Evolutionary conservation across 805 yeast genomes (phyloP).

Genomic region (Sporopachydermia lactativora): DNA sequence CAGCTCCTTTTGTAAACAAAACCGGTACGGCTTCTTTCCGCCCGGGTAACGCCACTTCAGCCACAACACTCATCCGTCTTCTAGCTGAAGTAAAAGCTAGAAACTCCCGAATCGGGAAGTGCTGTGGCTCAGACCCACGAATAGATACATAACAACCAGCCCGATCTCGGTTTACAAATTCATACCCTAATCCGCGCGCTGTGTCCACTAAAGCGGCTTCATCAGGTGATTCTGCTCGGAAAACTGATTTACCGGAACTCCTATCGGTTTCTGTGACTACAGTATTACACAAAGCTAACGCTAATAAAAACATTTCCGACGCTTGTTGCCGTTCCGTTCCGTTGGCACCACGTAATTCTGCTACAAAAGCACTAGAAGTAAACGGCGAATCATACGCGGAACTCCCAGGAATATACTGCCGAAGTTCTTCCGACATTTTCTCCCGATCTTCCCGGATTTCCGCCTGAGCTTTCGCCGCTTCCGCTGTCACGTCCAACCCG

Average conservation of each 20-base stretch:
- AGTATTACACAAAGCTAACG: slow-evolving; percentile 61
- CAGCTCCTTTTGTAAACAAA: slow-evolving; percentile 62
- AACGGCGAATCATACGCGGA: slow-evolving; percentile 51
- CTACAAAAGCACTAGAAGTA: slow-evolving; percentile 41
- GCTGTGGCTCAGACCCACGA: slow-evolving; percentile 28
- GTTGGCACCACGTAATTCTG: slow-evolving; percentile 31
- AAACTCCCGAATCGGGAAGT: slow-evolving; percentile 36
- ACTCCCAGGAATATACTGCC: slow-evolving; percentile 22
- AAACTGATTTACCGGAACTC: slow-evolving; percentile 29
- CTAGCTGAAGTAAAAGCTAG: slow-evolving; percentile 59
- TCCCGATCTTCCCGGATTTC: slow-evolving; percentile 28
- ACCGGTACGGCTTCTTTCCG: slow-evolving; percentile 19
- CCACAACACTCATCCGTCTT: slow-evolving; percentile 65
- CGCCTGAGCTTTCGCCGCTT: slow-evolving; percentile 26
- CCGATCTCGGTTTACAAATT: slow-evolving; percentile 39
- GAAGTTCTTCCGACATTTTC: slow-evolving; percentile 33
- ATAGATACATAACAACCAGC: slow-evolving; percentile 28
- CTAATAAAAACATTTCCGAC: slow-evolving; percentile 45
- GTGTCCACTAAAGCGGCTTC: slow-evolving; percentile 69
- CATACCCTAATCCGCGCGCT: slow-evolving; percentile 62
- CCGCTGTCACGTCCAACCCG: slow-evolving; percentile 45
- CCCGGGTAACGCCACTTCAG: slow-evolving; percentile 25
- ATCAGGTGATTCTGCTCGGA: slow-evolving; percentile 76
- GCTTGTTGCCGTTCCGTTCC: slow-evolving; percentile 29
- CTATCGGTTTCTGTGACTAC: slow-evolving; percentile 45